Evolutionary conservation across 2,329 filamentous ascomycete species (phyloP), one percentile per base, ranked within the genome.

Genomic region (Lasiodiplodia sp.): DNA sequence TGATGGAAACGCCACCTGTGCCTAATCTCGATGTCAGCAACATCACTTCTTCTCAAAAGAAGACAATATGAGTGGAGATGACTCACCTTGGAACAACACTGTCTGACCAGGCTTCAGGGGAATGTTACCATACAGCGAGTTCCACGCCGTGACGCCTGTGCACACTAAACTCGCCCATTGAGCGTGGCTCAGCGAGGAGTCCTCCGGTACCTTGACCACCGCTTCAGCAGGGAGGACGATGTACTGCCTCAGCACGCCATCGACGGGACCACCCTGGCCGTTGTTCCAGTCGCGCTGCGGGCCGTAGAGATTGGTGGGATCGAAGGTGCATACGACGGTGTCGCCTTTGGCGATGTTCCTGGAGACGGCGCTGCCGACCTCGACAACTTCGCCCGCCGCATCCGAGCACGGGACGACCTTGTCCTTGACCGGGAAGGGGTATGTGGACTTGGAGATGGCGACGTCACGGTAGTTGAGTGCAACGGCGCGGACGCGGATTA

Each of bases 201-300:
- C n/a, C 21, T 16, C 7, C 18, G 63, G 23, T 52, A 68, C 62
- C 53, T 71, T 70, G 31, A 71, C 68, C 40, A 60, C 68, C 23
- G 51, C 74, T 67, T 80, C 70, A 16, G 77, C 80, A 0, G 82
- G 79, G 34, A 86, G 77, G 1, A 80, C 78, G 14, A 82, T 76
- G 68, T 83, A 84, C 34, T 82, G 78, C 16, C 79, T 72, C 16
- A 86, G 71, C 0, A 82, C 77, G 0, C 84, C 84, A 55, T 83
- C 79, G 2, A 71, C 66, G 3, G 60, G 38, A 0, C 77, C 77
- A 2, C 80, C 78, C 18, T 69, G 66, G 2, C 70, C 44, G 25
- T 16, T 65, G 23, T n/a, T 28, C 38, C 40, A 16, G 49, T 57
- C n/a, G 68, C 65, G 60, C 71, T 67, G 37, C 62, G 40, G 44